Evolutionary conservation across 768 basidiomycete genomes (phyloP).

Genomic region (Myochromella boudieri): DNA sequence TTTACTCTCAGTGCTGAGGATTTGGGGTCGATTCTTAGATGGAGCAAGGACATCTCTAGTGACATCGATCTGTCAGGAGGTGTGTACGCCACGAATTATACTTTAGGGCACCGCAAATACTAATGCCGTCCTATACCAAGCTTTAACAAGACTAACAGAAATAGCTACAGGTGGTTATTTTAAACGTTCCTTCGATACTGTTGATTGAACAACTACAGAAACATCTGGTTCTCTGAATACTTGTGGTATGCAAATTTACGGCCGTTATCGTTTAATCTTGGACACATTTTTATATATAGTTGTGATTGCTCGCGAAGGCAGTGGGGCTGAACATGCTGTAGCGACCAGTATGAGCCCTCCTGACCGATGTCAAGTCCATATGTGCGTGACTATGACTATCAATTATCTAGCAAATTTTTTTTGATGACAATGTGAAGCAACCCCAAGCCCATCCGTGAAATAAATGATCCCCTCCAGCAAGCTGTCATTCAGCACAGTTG

Average conservation of each 20-base stretch:
- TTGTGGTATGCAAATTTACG: slow-evolving; percentile 37
- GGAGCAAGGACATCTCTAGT: slow-evolving; percentile 74
- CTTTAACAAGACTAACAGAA: slow-evolving; percentile 68
- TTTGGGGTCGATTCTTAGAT: slow-evolving; percentile 67
- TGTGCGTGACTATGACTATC: slow-evolving; percentile 40
- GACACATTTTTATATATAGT: slow-evolving; percentile 38
- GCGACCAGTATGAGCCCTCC: slow-evolving; percentile 65
- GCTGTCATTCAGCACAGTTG: slow-evolving; percentile 67
- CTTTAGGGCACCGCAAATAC: too few species aligned
- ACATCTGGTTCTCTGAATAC: slow-evolving; percentile 67
- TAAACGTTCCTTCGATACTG: background rate
- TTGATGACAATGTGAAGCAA: slow-evolving; percentile 44
- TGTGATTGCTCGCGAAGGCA: slow-evolving; percentile 66
- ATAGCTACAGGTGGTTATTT: slow-evolving; percentile 56
- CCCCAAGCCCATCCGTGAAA: slow-evolving; percentile 56
- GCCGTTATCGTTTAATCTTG: background rate
- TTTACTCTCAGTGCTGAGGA: slow-evolving; percentile 59
- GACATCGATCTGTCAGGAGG: slow-evolving; percentile 71
- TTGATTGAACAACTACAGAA: slow-evolving; percentile 33
- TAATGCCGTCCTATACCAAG: slow-evolving; percentile 33
- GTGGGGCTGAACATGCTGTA: slow-evolving; percentile 70
- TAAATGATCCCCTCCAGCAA: slow-evolving; percentile 61
- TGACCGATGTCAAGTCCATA: slow-evolving; percentile 63
- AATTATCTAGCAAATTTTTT: background rate
- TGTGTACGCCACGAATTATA: slow-evolving; percentile 20